phyloP scores from a whole-genome alignment of 352 stramenopile species.

The Phytophthora kernoviae region DNA sequence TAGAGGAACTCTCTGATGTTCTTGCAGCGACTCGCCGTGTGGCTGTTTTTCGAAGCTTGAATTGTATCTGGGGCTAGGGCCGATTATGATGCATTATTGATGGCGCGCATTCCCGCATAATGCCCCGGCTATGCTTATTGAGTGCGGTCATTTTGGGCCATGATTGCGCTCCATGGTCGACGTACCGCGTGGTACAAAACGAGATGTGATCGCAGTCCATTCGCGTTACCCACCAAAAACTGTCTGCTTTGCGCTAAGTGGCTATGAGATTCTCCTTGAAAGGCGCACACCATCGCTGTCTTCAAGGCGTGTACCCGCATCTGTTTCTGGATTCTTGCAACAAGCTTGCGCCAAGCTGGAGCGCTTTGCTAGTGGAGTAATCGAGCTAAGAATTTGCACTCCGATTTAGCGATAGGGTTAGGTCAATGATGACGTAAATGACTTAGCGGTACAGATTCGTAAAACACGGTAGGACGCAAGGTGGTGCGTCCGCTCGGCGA shows the following conservation, averaged over 20 bases:
- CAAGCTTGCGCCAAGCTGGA: not conserved
- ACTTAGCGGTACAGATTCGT: too few species aligned
- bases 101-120: slow-evolving; percentile 19
- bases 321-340: not conserved
- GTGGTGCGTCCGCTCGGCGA: too few species aligned
- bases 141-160: slow-evolving; percentile 14
- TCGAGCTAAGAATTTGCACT: not conserved
- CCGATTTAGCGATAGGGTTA: not conserved
- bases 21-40: slow-evolving; percentile 9
- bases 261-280: too few species aligned
- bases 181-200: slow-evolving; percentile 11
- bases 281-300: too few species aligned
- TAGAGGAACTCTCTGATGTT: slow-evolving; percentile 26
- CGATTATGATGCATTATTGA: not conserved
- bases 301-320: not conserved
- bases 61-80: slow-evolving; percentile 20
- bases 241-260: too few species aligned
- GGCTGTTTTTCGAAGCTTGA: slow-evolving; percentile 6
- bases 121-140: not conserved
- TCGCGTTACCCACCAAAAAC: slow-evolving; percentile 18
- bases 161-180: slow-evolving; percentile 11
- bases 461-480: too few species aligned
- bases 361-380: not conserved
- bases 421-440: not conserved
- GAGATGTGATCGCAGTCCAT: too few species aligned